Percentiles rank a stretch among this genome's conserved stretches.
Conservation (phyloP, 345 rosid species). For the Citropsis articulata region DNA sequence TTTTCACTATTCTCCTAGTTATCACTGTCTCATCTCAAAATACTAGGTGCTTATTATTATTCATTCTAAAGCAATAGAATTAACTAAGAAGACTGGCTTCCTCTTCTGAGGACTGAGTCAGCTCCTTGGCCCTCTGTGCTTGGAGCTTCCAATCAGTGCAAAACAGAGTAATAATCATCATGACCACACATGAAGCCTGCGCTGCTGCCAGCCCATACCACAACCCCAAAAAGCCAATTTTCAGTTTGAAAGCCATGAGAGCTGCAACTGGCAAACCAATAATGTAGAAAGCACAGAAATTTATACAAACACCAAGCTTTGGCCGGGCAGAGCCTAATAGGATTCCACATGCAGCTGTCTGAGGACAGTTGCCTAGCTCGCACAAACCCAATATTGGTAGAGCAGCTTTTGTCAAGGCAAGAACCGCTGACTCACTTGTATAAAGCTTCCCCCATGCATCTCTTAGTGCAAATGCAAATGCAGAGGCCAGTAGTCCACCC, state of each 20-base stretch:
- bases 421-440: conserved; percentile 26
- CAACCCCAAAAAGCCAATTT: conserved; percentile 20
- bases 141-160: conserved; percentile 32
- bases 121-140: conserved; percentile 29
- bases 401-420: conserved; percentile 23
- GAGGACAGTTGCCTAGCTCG: conserved; percentile 35
- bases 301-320: conserved; percentile 23
- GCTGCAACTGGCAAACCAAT: conserved; percentile 31
- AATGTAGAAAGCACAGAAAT: conserved; percentile 29
- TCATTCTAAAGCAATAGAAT: not conserved
- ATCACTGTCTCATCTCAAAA: not conserved
- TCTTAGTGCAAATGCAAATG: conserved; percentile 21
- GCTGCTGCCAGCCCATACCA: conserved; percentile 36
- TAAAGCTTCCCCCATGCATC: conserved; percentile 28
- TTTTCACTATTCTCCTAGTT: not conserved
- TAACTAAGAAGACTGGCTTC: conserved; percentile 20
- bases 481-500: conserved; percentile 22
- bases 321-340: conserved; percentile 29
- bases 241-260: conserved; percentile 12
- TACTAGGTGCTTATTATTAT: not conserved
- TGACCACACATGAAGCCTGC: conserved; percentile 28
- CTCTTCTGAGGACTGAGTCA: conserved; percentile 16
- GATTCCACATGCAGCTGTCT: conserved; percentile 37
- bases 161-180: conserved; percentile 30
- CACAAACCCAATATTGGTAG: conserved; percentile 38